A percentile compares a stretch with the other conserved stretches of the same genome.
phyloP scores from a whole-genome alignment of 441 rosid genomes.

The Brassica balearica region DNA sequence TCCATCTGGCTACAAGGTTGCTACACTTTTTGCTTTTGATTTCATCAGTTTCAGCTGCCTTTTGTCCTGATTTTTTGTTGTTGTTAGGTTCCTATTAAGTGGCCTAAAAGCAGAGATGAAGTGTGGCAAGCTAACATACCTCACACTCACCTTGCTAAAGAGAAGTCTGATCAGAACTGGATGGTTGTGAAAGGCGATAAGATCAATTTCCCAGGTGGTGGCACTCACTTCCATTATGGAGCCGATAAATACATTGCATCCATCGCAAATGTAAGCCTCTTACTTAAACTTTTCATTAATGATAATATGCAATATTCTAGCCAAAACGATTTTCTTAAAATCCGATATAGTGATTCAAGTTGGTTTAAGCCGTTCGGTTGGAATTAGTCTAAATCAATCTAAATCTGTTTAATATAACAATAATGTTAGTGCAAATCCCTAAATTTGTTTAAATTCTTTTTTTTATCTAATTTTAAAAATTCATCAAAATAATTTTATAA shows the following conservation, averaged over 20 bases:
- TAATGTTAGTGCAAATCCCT: too few relatives aligned
- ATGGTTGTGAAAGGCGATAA: conserved; percentile 98
- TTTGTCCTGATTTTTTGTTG: too few relatives aligned
- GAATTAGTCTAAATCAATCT: too few relatives aligned
- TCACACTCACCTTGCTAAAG: conserved; percentile 97
- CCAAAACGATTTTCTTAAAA: too few relatives aligned
- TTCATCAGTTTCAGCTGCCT: too few relatives aligned
- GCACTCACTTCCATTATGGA: conserved; percentile 99
- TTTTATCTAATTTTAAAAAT: too few relatives aligned
- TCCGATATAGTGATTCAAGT: too few relatives aligned
- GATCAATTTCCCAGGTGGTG: conserved; percentile 94
- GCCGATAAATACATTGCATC: conserved; percentile 97
- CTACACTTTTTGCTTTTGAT: too few relatives aligned
- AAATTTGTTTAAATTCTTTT: background rate
- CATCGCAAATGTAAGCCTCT: conserved; percentile 81
- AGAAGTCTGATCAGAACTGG: conserved; percentile 99
- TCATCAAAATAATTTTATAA: too few relatives aligned
- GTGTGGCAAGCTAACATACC: conserved; percentile 99
- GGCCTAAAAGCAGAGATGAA: conserved; percentile 99
- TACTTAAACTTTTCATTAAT: background rate
- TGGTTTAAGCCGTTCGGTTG: too few relatives aligned
- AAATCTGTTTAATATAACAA: too few relatives aligned
- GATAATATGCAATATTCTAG: background rate
- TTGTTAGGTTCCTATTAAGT: conserved; percentile 80
- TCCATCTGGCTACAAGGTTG: conserved; percentile 83